phyloP scores from a whole-genome alignment of 1,139 yeast species.

The Suhomyces terraborum region DNA sequence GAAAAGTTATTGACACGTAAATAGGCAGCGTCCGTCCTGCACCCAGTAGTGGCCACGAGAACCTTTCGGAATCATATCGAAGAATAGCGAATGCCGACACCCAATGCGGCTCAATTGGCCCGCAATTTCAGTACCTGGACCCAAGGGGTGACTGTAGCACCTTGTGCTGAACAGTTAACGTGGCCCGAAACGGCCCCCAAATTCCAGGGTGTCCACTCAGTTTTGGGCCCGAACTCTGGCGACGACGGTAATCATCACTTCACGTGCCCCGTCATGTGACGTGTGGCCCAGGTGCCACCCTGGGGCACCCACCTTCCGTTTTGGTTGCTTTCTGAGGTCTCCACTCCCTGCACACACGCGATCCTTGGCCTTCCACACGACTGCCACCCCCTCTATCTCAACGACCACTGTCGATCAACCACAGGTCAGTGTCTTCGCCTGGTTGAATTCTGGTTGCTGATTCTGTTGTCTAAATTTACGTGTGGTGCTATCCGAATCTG shows the following conservation, averaged over 20 bases:
- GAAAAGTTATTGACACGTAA: conserved; percentile 16
- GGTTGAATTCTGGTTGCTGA: not conserved
- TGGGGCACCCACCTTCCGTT: conserved; percentile 1
- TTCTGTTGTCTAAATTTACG: not conserved
- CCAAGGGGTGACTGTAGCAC: not conserved
- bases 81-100: not conserved
- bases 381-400: conserved; percentile 14
- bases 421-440: conserved; percentile 1
- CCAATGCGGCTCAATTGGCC: not conserved
- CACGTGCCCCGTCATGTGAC: conserved; percentile 5
- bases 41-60: conserved; percentile 13
- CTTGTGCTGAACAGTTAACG: too few species aligned
- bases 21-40: conserved; percentile 11
- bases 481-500: not conserved
- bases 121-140: not conserved
- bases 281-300: conserved; percentile 1
- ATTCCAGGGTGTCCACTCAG: too few species aligned
- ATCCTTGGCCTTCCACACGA: conserved; percentile 10
- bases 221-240: too few species aligned
- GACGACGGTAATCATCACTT: too few species aligned
- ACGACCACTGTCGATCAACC: conserved; percentile 10
- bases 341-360: conserved; percentile 2
- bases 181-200: too few species aligned
- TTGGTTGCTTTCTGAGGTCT: not conserved
- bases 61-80: conserved; percentile 10